Conservation (phyloP, 441 rosid genomes). For the Biscutella laevigata region DNA sequence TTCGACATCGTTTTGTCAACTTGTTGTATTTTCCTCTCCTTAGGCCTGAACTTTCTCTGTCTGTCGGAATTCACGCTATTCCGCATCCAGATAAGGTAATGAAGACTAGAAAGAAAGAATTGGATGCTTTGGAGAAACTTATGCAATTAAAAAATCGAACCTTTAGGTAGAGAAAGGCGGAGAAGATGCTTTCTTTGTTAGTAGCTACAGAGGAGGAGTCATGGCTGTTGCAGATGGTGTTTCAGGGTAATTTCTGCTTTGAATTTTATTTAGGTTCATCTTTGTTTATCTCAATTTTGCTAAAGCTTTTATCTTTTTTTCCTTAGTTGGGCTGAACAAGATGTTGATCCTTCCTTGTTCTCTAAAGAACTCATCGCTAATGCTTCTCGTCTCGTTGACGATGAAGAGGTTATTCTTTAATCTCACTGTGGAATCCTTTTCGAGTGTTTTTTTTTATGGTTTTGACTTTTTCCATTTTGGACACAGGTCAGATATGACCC, state of each 20-base stretch:
- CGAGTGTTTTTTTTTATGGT: neutral
- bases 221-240: slow-evolving; percentile 93
- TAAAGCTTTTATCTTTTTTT: slow-evolving; percentile 16
- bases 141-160: slow-evolving; percentile 11
- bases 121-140: neutral
- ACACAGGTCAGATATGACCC: slow-evolving; percentile 73
- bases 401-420: slow-evolving; percentile 47
- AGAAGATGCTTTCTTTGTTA: slow-evolving; percentile 79
- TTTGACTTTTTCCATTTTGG: slow-evolving; percentile 2
- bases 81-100: slow-evolving; percentile 83
- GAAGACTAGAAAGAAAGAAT: neutral
- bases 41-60: slow-evolving; percentile 45
- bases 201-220: slow-evolving; percentile 66
- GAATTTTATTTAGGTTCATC: neutral
- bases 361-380: slow-evolving; percentile 66
- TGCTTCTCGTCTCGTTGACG: slow-evolving; percentile 49
- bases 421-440: too few relatives aligned
- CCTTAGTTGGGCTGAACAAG: slow-evolving; percentile 77
- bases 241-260: slow-evolving; percentile 42
- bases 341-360: slow-evolving; percentile 92
- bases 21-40: neutral
- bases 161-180: slow-evolving; percentile 76
- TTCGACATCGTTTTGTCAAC: neutral
- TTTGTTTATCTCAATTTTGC: neutral
- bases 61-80: slow-evolving; percentile 59